Conservation (phyloP, 2,329 filamentous ascomycete species). For the Phyllachora maydis region DNA sequence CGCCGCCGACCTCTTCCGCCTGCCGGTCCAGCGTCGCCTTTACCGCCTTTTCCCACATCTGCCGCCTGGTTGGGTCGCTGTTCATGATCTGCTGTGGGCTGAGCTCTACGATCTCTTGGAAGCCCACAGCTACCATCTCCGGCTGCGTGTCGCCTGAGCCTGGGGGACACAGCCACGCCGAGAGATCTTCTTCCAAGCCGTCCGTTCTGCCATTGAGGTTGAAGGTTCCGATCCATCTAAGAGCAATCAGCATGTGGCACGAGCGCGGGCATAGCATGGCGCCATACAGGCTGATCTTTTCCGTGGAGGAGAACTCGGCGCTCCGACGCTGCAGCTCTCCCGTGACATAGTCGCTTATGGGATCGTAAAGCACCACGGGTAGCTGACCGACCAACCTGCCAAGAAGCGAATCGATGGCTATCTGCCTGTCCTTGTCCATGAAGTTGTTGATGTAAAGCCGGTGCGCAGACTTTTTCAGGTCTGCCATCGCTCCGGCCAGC, state of each 20-base stretch:
- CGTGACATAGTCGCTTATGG: conserved; percentile 78
- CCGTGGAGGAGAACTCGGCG: conserved; percentile 54
- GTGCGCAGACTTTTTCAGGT: conserved; percentile 84
- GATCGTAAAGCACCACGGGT: conserved; percentile 76
- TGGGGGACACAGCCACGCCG: conserved; percentile 64
- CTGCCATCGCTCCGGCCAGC: conserved; percentile 77
- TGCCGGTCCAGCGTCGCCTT: conserved; percentile 55
- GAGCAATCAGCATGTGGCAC: not conserved
- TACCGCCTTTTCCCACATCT: conserved; percentile 72
- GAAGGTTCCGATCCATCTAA: conserved; percentile 58
- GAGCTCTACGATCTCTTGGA: conserved; percentile 96
- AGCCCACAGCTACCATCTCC: conserved; percentile 75
- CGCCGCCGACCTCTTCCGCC: conserved; percentile 39
- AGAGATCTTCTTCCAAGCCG: conserved; percentile 60
- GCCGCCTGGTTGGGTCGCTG: conserved; percentile 71
- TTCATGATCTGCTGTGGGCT: conserved; percentile 99
- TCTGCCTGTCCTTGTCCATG: conserved; percentile 77
- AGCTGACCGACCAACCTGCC: conserved; percentile 68
- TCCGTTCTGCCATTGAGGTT: conserved; percentile 80
- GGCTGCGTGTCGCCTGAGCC: conserved; percentile 41
- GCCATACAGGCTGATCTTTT: conserved; percentile 51
- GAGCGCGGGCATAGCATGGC: too few relatives aligned
- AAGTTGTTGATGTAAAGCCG: conserved; percentile 97
- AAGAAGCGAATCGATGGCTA: conserved; percentile 83
- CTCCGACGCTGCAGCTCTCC: conserved; percentile 48